Conservation (phyloP, 306 rosid species). For the Prunus mongolica region DNA sequence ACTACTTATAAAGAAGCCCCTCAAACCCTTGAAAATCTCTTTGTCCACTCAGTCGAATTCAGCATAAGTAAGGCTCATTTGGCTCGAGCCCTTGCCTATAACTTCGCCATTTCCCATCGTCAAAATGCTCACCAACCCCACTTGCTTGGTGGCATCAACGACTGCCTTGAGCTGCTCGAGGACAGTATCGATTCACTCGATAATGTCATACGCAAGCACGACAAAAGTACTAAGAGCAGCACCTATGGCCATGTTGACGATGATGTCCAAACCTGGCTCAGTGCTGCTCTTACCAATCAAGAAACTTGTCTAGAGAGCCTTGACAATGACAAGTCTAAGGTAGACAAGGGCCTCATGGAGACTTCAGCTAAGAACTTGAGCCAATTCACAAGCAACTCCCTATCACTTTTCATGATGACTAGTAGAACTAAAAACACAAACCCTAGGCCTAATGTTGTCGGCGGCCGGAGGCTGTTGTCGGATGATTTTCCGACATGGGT, state of each 20-base stretch:
- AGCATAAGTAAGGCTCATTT: constrained; percentile 10
- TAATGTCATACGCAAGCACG: background rate
- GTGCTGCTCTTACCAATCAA: constrained; percentile 39
- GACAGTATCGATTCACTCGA: constrained; percentile 31
- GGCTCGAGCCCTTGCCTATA: constrained; percentile 24
- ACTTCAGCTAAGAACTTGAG: constrained; percentile 2
- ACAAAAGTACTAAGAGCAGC: background rate
- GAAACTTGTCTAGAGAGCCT: constrained; percentile 33
- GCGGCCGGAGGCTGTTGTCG: constrained; percentile 14
- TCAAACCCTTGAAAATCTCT: constrained; percentile 2
- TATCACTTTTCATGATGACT: constrained; percentile 10
- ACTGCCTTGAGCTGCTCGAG: constrained; percentile 35
- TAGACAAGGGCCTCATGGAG: constrained; percentile 7
- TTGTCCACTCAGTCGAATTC: constrained; percentile 19
- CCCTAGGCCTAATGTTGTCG: background rate
- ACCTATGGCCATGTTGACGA: background rate
- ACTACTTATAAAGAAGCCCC: background rate
- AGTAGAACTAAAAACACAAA: background rate
- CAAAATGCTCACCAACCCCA: background rate
- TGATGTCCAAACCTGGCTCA: constrained; percentile 37
- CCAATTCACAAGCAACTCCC: constrained; percentile 17
- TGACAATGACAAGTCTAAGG: background rate
- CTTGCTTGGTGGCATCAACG: background rate
- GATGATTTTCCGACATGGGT: constrained; percentile 29
- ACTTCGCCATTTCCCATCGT: constrained; percentile 9